A percentile compares a stretch with the other conserved stretches of the same genome.
These are phyloP conservation scores for Cladophialophora yegresii DNA, from an alignment of 2,329 filamentous ascomycete species.

Conservation along the genomic window DNA sequence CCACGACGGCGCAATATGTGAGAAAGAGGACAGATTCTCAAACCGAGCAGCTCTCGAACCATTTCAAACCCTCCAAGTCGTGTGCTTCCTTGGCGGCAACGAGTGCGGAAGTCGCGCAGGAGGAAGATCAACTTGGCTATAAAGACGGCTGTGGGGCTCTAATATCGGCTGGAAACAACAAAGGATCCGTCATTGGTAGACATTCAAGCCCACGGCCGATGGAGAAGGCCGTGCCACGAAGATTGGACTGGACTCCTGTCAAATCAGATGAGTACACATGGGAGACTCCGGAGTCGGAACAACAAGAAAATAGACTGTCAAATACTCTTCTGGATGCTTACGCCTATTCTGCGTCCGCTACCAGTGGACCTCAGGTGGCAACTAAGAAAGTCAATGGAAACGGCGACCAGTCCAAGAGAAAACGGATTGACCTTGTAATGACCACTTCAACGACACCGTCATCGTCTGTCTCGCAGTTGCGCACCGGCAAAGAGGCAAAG, in stretches of 20 bases:
- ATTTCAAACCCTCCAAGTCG: constrained; percentile 3
- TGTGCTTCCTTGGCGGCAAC: background rate
- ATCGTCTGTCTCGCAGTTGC: constrained; percentile 3
- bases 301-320: constrained; percentile 6
- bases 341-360: constrained; percentile 10
- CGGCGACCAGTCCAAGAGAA: constrained; percentile 20
- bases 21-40: background rate
- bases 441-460: constrained; percentile 2
- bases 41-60: constrained; percentile 6
- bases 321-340: constrained; percentile 18
- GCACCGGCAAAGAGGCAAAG: constrained; percentile 8
- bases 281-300: constrained; percentile 6
- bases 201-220: constrained; percentile 37
- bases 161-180: background rate
- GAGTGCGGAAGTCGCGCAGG: background rate
- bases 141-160: background rate
- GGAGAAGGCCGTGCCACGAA: constrained; percentile 56
- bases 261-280: constrained; percentile 36
- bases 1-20: background rate
- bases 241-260: constrained; percentile 69
- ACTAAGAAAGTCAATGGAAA: constrained; percentile 6
- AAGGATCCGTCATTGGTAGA: too few relatives aligned
- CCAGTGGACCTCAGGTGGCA: background rate
- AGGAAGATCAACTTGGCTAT: background rate
- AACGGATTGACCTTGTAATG: constrained; percentile 26